Evolutionary conservation across 768 basidiomycete genomes (phyloP).

Genomic region (Cubamyces lactineus): DNA sequence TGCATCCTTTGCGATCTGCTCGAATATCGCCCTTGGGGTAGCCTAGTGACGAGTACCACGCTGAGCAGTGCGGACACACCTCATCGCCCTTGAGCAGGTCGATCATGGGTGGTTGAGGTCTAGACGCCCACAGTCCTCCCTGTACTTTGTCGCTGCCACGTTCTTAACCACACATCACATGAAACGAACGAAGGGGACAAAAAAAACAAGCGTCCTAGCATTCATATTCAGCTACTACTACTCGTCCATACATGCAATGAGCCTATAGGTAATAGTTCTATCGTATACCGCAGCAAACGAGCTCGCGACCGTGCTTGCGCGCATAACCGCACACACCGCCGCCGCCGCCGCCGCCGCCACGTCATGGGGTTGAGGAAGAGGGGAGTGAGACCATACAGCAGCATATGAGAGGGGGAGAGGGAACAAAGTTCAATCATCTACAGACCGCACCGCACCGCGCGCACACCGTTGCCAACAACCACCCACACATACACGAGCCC

Average conservation of each 20-base stretch:
- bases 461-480: not conserved
- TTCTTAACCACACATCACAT: too few relatives aligned
- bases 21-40: too few relatives aligned
- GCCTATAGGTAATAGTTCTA: not conserved
- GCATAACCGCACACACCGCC: not conserved
- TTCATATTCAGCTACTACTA: conserved; percentile 7
- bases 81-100: too few relatives aligned
- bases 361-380: not conserved
- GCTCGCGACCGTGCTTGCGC: not conserved
- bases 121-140: too few relatives aligned
- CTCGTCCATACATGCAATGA: conserved; percentile 1
- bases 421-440: not conserved
- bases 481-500: not conserved
- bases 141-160: too few relatives aligned
- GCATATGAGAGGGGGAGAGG: not conserved
- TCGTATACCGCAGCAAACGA: not conserved
- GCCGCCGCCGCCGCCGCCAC: not conserved
- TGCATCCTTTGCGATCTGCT: too few relatives aligned
- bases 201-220: not conserved
- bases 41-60: too few relatives aligned
- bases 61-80: too few relatives aligned
- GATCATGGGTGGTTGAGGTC: too few relatives aligned
- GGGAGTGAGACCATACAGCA: not conserved
- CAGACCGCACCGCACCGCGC: not conserved
- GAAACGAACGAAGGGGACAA: too few relatives aligned